These are phyloP conservation scores for Arthrocladium fulminans DNA, from an alignment of 2,329 filamentous ascomycete genomes.

Conservation along the genomic window DNA sequence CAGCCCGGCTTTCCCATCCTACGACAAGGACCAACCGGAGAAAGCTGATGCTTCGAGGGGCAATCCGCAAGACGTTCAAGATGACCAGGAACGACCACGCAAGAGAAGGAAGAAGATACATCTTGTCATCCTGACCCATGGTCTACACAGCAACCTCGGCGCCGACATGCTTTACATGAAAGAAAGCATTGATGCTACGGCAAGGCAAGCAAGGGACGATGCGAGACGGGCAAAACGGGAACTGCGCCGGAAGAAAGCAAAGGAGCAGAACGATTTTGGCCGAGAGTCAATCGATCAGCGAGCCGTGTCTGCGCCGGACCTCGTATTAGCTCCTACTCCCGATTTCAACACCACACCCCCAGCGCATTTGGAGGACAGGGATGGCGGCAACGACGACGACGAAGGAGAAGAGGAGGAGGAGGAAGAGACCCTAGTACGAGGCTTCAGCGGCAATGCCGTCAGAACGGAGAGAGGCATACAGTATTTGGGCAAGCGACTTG, in stretches of 20 bases:
- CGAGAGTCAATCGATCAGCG: slow-evolving; percentile 13
- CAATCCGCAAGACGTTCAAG: slow-evolving; percentile 17
- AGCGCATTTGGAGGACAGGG: slow-evolving; percentile 20
- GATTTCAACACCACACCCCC: neutral
- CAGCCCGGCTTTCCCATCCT: slow-evolving; percentile 63
- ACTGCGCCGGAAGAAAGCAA: slow-evolving; percentile 38
- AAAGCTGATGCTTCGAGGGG: slow-evolving; percentile 22
- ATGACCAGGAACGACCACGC: slow-evolving; percentile 24
- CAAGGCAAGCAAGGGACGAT: slow-evolving; percentile 62
- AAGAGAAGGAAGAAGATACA: slow-evolving; percentile 71
- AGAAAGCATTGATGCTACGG: slow-evolving; percentile 85
- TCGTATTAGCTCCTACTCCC: slow-evolving; percentile 16
- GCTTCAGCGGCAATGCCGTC: slow-evolving; percentile 48
- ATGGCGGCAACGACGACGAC: slow-evolving; percentile 52
- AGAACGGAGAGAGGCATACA: slow-evolving; percentile 93
- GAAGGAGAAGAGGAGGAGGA: slow-evolving; percentile 57
- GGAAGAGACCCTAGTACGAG: slow-evolving; percentile 46
- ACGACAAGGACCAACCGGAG: slow-evolving; percentile 29
- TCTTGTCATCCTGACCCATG: slow-evolving; percentile 85
- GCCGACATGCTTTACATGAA: slow-evolving; percentile 96
- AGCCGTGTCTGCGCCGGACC: slow-evolving; percentile 18
- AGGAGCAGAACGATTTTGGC: slow-evolving; percentile 19
- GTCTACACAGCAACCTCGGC: slow-evolving; percentile 88
- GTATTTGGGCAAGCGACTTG: slow-evolving; percentile 87
- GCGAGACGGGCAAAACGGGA: slow-evolving; percentile 51